phyloP scores from a whole-genome alignment of 768 basidiomycete genomes.

The Pleurotus cornucopiae region DNA sequence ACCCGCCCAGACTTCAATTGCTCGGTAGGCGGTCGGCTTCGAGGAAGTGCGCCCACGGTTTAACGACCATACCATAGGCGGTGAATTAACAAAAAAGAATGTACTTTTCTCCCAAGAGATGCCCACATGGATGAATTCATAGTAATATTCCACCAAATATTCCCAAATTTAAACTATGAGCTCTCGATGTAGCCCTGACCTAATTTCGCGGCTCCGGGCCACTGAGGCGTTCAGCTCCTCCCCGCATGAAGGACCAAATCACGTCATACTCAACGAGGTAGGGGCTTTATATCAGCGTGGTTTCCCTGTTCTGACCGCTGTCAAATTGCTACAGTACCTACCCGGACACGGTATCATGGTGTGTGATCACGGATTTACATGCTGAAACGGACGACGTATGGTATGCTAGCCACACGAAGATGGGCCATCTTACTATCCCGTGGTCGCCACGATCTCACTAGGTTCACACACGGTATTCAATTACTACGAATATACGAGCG shows the following conservation, averaged over 20 bases:
- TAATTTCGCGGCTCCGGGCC: conserved; percentile 63
- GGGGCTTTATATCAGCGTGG: conserved; percentile 11
- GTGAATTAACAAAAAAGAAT: conserved; percentile 68
- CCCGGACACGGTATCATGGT: conserved; percentile 95
- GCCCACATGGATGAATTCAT: conserved; percentile 65
- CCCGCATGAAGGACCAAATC: conserved; percentile 73
- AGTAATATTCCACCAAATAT: conserved; percentile 37
- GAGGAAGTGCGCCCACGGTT: background rate
- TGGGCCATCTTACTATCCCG: conserved; percentile 82
- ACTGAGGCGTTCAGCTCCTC: conserved; percentile 63
- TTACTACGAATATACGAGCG: conserved; percentile 62
- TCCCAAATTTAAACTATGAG: too few relatives aligned
- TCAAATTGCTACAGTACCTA: conserved; percentile 50
- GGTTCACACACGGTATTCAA: conserved; percentile 81
- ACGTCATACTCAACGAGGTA: conserved; percentile 87
- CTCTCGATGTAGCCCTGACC: conserved; percentile 57
- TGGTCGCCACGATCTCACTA: conserved; percentile 88
- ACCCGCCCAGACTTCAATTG: conserved; percentile 54
- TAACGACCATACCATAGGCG: conserved; percentile 39
- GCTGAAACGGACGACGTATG: background rate
- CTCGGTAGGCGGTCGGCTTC: conserved; percentile 48
- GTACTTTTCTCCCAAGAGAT: conserved; percentile 64
- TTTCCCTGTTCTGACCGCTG: background rate
- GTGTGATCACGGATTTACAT: conserved; percentile 13
- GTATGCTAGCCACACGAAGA: conserved; percentile 81